Conservation (phyloP, 2,329 filamentous ascomycete species). For the Exserohilum turcica region DNA sequence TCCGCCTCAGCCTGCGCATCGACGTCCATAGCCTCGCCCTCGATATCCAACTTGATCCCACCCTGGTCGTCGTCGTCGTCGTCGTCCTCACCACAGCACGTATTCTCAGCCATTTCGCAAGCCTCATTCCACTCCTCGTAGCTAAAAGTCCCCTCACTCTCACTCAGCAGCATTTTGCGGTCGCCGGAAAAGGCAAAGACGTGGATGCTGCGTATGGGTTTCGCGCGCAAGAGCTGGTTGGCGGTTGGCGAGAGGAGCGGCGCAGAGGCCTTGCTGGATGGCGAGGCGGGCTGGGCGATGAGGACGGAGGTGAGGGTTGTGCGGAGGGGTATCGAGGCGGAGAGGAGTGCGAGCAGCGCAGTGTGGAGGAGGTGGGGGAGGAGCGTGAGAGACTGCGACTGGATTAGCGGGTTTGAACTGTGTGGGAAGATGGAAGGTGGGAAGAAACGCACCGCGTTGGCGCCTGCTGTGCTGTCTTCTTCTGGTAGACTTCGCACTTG, state of each 20-base stretch:
- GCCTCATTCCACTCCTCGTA: constrained; percentile 76
- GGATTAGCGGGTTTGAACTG: constrained; percentile 11
- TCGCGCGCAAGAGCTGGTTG: constrained; percentile 64
- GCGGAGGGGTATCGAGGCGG: constrained; percentile 79
- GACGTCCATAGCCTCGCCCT: constrained; percentile 47
- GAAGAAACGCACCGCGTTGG: constrained; percentile 59
- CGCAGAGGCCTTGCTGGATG: constrained; percentile 60
- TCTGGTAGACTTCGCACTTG: constrained; percentile 73
- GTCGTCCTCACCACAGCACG: constrained; percentile 63
- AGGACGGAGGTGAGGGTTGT: constrained; percentile 79
- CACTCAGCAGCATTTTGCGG: constrained; percentile 74
- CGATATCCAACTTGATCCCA: constrained; percentile 35
- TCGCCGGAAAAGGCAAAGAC: constrained; percentile 74
- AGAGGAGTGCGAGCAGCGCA: constrained; percentile 79
- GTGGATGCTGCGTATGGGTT: constrained; percentile 80
- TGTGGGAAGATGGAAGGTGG: constrained; percentile 3
- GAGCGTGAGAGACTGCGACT: constrained; percentile 70
- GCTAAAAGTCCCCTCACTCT: constrained; percentile 81
- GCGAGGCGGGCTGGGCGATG: constrained; percentile 76
- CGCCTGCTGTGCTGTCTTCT: constrained; percentile 67
- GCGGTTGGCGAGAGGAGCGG: constrained; percentile 61
- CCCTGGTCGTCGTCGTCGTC: constrained; percentile 49
- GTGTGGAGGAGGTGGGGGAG: constrained; percentile 84
- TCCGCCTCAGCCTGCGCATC: constrained; percentile 37
- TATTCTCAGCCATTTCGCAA: constrained; percentile 65